phyloP scores from a whole-genome alignment of 805 yeast species.

The Hanseniaspora meyeri region DNA sequence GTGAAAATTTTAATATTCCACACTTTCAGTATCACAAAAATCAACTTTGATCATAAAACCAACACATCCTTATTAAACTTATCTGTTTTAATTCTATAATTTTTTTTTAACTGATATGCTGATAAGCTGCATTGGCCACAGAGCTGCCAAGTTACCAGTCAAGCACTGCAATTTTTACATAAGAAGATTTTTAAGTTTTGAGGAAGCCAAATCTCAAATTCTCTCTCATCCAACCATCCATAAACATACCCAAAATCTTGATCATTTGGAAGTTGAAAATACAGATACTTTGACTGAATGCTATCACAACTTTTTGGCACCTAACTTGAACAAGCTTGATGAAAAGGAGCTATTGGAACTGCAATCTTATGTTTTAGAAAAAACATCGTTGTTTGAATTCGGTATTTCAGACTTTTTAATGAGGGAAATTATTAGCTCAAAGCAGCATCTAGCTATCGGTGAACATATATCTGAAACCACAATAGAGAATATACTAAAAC shows the following conservation, averaged over 20 bases:
- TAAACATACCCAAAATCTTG: background rate
- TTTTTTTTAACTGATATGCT: too few relatives aligned
- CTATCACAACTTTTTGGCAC: background rate
- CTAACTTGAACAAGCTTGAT: background rate
- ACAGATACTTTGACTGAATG: background rate
- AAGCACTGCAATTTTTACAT: background rate
- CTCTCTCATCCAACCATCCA: background rate
- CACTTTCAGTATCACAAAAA: too few relatives aligned
- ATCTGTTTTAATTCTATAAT: too few relatives aligned
- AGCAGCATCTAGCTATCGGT: too few relatives aligned
- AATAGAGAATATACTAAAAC: background rate
- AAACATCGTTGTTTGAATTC: slow-evolving; percentile 1
- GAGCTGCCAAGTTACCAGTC: too few relatives aligned
- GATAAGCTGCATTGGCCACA: background rate
- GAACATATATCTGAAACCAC: slow-evolving; percentile 1
- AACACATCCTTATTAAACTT: too few relatives aligned
- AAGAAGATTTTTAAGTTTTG: background rate
- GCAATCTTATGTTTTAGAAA: background rate
- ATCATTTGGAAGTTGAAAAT: background rate
- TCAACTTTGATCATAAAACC: too few relatives aligned
- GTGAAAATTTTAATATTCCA: too few relatives aligned
- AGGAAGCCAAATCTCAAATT: background rate
- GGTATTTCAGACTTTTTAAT: slow-evolving; percentile 18
- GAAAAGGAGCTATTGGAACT: background rate
- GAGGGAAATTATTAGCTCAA: slow-evolving; percentile 9